Percentiles rank a stretch among this genome's conserved stretches.
phyloP scores from a whole-genome alignment of 768 basidiomycete genomes.

The Suillus subalutaceus region DNA sequence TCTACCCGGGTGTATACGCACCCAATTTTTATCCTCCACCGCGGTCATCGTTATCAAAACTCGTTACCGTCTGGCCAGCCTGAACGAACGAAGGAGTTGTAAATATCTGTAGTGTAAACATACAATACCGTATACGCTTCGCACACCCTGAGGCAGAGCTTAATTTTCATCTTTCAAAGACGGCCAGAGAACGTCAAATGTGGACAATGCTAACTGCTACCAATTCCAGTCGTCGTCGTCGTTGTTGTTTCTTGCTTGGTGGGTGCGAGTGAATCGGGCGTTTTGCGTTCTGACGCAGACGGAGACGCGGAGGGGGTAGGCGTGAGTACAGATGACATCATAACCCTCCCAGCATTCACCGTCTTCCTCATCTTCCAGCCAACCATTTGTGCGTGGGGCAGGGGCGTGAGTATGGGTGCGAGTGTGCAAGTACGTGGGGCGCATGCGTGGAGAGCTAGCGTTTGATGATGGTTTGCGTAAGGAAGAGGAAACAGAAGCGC shows the following conservation, averaged over 20 bases:
- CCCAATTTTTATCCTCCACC: not conserved
- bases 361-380: conserved; percentile 46
- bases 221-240: conserved; percentile 60
- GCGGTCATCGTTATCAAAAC: not conserved
- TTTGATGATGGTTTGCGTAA: conserved; percentile 11
- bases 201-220: conserved; percentile 30
- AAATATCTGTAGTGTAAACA: not conserved
- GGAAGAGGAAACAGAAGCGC: too few species aligned
- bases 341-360: conserved; percentile 19
- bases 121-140: too few species aligned
- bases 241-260: conserved; percentile 3
- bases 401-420: conserved; percentile 14
- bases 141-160: not conserved
- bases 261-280: conserved; percentile 4
- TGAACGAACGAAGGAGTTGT: not conserved
- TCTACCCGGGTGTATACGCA: not conserved
- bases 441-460: conserved; percentile 20
- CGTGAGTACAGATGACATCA: conserved; percentile 36
- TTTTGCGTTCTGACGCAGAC: conserved; percentile 6
- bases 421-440: conserved; percentile 16
- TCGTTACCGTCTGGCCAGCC: not conserved
- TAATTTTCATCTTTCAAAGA: not conserved
- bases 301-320: conserved; percentile 17
- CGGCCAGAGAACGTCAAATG: not conserved
- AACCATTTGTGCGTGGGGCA: conserved; percentile 20